phyloP scores from a whole-genome alignment of 2,329 filamentous ascomycete species.

The Hymenoscyphus occultus region DNA sequence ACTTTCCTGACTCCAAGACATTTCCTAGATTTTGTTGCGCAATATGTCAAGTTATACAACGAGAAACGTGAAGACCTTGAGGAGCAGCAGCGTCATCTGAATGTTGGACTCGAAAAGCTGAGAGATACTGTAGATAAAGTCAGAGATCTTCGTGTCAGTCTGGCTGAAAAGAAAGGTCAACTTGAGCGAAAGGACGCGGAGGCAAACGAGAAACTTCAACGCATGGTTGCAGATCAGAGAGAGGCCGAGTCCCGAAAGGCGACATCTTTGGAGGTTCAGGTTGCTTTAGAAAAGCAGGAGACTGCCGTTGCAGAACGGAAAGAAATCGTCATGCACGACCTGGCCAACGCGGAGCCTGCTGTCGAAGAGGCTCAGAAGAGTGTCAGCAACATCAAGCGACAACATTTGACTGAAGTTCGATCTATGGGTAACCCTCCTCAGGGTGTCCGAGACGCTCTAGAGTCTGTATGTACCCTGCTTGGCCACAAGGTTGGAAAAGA shows the following conservation, averaged over 20 bases:
- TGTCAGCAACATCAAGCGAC: conserved; percentile 97
- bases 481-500: conserved; percentile 77
- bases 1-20: conserved; percentile 95
- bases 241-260: conserved; percentile 91
- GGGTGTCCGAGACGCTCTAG: conserved; percentile 86
- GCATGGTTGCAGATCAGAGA: conserved; percentile 93
- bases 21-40: conserved; percentile 95
- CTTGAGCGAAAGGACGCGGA: conserved; percentile 91
- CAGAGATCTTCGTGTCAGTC: conserved; percentile 80
- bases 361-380: conserved; percentile 91
- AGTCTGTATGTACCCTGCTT: conserved; percentile 93
- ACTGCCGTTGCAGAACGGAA: conserved; percentile 78
- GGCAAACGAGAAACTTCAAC: conserved; percentile 94
- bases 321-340: conserved; percentile 80
- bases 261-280: conserved; percentile 84
- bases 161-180: conserved; percentile 92
- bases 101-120: conserved; percentile 96
- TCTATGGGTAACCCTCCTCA: conserved; percentile 92
- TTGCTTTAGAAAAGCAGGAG: conserved; percentile 83
- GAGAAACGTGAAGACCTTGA: conserved; percentile 98
- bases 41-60: conserved; percentile 95
- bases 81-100: conserved; percentile 96
- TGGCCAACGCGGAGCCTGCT: conserved; percentile 88
- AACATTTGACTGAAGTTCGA: conserved; percentile 94
- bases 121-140: conserved; percentile 97